Base-by-base conservation (phyloP, 2,329 filamentous ascomycete genomes). In the Fusarium austroafricanum region DNA sequence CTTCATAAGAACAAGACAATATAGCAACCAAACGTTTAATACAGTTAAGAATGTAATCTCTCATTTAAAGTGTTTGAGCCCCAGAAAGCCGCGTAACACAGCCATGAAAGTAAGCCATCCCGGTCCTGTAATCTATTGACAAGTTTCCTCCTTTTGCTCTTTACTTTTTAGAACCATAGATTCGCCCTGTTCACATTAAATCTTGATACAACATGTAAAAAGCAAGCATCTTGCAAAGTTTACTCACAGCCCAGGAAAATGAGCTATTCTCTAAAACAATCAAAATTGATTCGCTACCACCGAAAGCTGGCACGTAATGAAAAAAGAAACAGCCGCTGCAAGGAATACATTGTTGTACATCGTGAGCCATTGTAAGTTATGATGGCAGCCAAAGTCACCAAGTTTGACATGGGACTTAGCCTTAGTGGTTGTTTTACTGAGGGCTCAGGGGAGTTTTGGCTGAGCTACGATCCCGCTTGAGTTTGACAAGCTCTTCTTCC, bases 401-500 rank as follows among this genome's bases (percentile, higher is more conserved):
- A 39, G 42, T 15, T 20, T 38, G 33, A 28, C 6, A 28, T 15
- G 6, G 11, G 37, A 40, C 23, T 15, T 18, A 14, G 44, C n/a
- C 29, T 56, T 17, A 35, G 23, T 29, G 29, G 31, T 17, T 15
- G 26, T 21, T 55, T 68, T 55, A 75, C 65, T 74, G 75, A 44
- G 83, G 82, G 47, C 79, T 84, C 49, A 82, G 67, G 6, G 82
- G 79, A 61, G 76, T 81, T 71, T 81, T 83, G 67, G 79, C 79
- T 2, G 81, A 78, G 4, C 79, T 82, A 29, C 79, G 77, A 11
- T 78, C 76, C 55, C 81, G 80, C 69, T 77, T 83, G 38, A 86
- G 67, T 28, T 79, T 76, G 29, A 79, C 74, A 29, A 86, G 70
- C 72, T 87, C 84, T 55, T 87, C 84, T 66, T 87, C 84, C 21